phyloP scores from a whole-genome alignment of 108 stramenopile genomes.

The Conticribra weissflogii region DNA sequence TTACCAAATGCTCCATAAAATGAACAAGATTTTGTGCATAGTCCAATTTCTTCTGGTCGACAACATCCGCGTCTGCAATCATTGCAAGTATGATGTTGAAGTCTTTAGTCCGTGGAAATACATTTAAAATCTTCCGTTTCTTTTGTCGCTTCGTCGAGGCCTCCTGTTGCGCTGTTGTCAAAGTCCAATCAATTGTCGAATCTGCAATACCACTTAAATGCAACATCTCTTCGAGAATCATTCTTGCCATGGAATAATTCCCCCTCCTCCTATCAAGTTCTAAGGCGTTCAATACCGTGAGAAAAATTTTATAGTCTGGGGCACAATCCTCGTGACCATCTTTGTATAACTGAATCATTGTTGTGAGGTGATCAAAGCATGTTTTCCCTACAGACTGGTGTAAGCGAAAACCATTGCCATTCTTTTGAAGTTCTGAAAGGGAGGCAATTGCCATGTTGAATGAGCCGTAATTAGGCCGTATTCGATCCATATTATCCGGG shows the following conservation, averaged over 20 bases:
- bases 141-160: too few relatives aligned
- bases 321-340: constrained; percentile 18
- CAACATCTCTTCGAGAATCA: constrained; percentile 42
- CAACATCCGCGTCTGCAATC: constrained; percentile 22
- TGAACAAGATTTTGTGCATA: constrained; percentile 23
- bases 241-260: constrained; percentile 15
- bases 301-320: constrained; percentile 37
- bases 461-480: constrained; percentile 32
- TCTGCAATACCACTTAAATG: constrained; percentile 20
- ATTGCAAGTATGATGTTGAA: constrained; percentile 39
- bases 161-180: too few relatives aligned
- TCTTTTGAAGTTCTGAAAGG: constrained; percentile 14
- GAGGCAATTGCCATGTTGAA: constrained; percentile 40
- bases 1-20: constrained; percentile 30
- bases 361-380: constrained; percentile 31
- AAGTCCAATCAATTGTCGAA: constrained; percentile 2
- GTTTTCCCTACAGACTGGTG: background rate
- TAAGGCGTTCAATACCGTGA: constrained; percentile 31
- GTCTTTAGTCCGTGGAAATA: constrained; percentile 31
- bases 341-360: constrained; percentile 33
- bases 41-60: constrained; percentile 10
- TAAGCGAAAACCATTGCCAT: background rate
- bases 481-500: constrained; percentile 13
- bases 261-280: constrained; percentile 5
- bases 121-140: too few relatives aligned